These are phyloP conservation scores for Quercus aquifolioides DNA, from an alignment of 306 rosid genomes.

Conservation along the genomic window DNA sequence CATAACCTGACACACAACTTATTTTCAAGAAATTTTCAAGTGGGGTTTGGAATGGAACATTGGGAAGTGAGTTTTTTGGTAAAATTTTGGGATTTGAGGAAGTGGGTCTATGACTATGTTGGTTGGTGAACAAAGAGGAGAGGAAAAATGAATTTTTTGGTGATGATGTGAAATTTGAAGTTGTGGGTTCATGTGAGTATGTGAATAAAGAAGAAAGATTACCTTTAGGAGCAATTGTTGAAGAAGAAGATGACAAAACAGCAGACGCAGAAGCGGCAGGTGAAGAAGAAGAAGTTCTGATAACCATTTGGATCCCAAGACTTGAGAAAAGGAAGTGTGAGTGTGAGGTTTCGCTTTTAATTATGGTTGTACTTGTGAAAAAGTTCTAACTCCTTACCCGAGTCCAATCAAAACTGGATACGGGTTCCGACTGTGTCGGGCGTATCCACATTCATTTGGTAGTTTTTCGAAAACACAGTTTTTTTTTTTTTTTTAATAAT, in stretches of 20 bases:
- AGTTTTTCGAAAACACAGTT: too few species aligned
- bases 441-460: too few species aligned
- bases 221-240: background rate
- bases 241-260: background rate
- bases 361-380: too few species aligned
- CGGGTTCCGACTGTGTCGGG: too few species aligned
- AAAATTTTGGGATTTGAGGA: constrained; percentile 5
- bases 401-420: too few species aligned
- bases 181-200: background rate
- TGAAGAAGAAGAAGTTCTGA: background rate
- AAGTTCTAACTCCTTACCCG: too few species aligned
- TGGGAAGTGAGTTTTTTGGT: background rate
- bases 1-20: constrained; percentile 23
- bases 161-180: background rate
- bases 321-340: background rate
- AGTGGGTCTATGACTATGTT: background rate
- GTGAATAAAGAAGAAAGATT: constrained; percentile 21
- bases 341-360: too few species aligned
- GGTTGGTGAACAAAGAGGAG: constrained; percentile 6
- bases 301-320: background rate
- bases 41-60: constrained; percentile 4
- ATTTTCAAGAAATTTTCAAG: constrained; percentile 20
- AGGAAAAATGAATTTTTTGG: background rate
- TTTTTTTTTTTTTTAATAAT: too few species aligned
- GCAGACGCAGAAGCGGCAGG: background rate